phyloP scores from a whole-genome alignment of 495 filamentous ascomycete genomes.

The Penicillium crystallinum region DNA sequence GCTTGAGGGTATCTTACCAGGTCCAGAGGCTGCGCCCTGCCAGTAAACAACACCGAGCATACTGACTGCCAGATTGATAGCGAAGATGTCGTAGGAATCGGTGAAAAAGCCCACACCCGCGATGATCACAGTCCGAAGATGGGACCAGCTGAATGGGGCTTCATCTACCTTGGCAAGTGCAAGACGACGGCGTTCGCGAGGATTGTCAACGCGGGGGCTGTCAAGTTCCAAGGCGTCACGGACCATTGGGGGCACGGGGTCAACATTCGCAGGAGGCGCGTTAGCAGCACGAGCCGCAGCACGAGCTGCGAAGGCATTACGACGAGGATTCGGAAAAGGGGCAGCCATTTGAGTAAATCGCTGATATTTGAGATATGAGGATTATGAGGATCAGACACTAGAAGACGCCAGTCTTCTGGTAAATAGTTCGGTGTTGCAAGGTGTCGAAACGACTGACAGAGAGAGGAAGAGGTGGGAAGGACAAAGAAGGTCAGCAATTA shows the following conservation, averaged over 20 bases:
- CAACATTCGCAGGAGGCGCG: constrained; percentile 9
- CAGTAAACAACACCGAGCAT: constrained; percentile 75
- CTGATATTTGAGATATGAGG: background rate
- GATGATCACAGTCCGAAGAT: constrained; percentile 67
- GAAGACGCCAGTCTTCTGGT: no score
- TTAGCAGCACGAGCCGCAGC: background rate
- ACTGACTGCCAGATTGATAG: constrained; percentile 61
- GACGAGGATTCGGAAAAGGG: background rate
- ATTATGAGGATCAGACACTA: background rate
- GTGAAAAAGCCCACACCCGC: constrained; percentile 86
- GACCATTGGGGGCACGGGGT: constrained; percentile 44
- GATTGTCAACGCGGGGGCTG: constrained; percentile 65
- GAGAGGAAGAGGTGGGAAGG: background rate
- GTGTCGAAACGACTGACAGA: background rate
- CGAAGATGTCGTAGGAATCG: constrained; percentile 76
- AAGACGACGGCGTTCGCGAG: constrained; percentile 67
- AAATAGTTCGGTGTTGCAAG: background rate
- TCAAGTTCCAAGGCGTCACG: background rate
- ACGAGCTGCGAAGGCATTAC: background rate
- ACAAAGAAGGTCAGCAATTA: background rate
- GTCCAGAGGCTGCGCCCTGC: constrained; percentile 43
- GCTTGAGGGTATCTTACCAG: constrained; percentile 52
- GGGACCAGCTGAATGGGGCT: constrained; percentile 75
- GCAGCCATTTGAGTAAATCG: background rate
- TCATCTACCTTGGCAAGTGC: constrained; percentile 77